These are phyloP conservation scores for Starmera caribaea DNA, from an alignment of 805 yeast species.

Conservation along the genomic window DNA sequence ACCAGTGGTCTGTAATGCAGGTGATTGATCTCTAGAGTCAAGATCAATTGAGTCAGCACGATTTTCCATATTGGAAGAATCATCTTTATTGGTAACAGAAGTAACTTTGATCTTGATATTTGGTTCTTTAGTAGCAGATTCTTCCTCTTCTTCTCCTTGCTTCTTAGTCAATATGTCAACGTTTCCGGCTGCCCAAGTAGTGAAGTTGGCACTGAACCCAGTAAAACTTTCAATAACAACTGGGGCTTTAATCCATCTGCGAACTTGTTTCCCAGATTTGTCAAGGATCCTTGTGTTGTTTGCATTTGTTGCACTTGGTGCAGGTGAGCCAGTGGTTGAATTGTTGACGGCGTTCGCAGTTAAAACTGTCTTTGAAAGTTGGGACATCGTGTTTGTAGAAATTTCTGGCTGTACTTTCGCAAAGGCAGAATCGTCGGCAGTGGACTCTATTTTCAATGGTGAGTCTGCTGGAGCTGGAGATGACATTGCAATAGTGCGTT, in stretches of 20 bases:
- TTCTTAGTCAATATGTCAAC: neutral
- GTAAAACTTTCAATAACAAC: slow-evolving; percentile 34
- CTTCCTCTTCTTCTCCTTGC: slow-evolving; percentile 1
- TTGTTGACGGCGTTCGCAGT: neutral
- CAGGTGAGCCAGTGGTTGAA: neutral
- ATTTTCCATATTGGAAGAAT: too few species aligned
- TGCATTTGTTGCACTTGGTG: neutral
- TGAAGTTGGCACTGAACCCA: slow-evolving; percentile 27
- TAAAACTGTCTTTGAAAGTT: neutral
- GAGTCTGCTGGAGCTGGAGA: slow-evolving; percentile 1
- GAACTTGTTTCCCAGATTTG: slow-evolving; percentile 30
- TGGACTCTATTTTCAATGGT: neutral
- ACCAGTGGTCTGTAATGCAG: slow-evolving; percentile 5
- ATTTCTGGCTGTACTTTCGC: neutral
- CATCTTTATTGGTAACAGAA: too few species aligned
- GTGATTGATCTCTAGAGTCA: slow-evolving; percentile 17
- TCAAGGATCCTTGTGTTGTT: slow-evolving; percentile 25
- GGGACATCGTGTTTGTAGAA: neutral
- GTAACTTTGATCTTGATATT: too few species aligned
- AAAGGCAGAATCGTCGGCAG: neutral
- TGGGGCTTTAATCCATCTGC: slow-evolving; percentile 34
- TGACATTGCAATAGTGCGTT: neutral
- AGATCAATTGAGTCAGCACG: neutral
- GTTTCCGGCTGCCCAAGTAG: slow-evolving; percentile 29
- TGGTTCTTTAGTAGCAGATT: neutral